phyloP scores from a whole-genome alignment of 495 filamentous ascomycete genomes.

The Aspergillus conjunctus region DNA sequence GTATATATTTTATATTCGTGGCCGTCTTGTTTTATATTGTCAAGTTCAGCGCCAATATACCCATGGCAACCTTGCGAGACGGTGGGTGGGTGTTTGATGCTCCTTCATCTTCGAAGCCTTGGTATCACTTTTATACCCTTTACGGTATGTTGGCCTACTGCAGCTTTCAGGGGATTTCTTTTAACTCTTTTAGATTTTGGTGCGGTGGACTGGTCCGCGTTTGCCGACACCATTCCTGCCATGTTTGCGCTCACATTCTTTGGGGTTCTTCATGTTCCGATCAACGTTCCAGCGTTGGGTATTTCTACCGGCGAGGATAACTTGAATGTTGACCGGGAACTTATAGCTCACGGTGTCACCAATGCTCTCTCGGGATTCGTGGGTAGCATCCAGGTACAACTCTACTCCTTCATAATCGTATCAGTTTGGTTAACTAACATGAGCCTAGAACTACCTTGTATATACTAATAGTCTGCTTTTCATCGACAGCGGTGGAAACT shows the following conservation, averaged over 20 bases:
- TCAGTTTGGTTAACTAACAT: background rate
- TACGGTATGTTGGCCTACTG: conserved; percentile 65
- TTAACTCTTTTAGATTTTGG: conserved; percentile 60
- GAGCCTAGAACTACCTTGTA: conserved; percentile 81
- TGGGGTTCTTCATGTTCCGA: conserved; percentile 93
- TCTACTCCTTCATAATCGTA: background rate
- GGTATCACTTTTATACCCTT: conserved; percentile 95
- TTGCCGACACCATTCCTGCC: conserved; percentile 79
- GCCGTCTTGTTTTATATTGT: conserved; percentile 83
- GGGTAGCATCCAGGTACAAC: conserved; percentile 79
- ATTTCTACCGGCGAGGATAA: conserved; percentile 90
- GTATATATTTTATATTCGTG: conserved; percentile 82
- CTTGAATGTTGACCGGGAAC: conserved; percentile 84
- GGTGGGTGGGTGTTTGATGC: conserved; percentile 89
- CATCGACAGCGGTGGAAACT: conserved; percentile 86
- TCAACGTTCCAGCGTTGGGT: conserved; percentile 92
- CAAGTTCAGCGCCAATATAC: conserved; percentile 61
- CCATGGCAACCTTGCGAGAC: conserved; percentile 62
- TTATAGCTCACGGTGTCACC: conserved; percentile 89
- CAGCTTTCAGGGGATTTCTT: background rate
- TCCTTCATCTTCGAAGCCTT: conserved; percentile 80
- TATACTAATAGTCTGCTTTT: conserved; percentile 97
- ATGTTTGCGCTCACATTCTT: conserved; percentile 99
- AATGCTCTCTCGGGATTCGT: conserved; percentile 84
- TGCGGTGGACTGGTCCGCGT: conserved; percentile 75